These are phyloP conservation scores for Dactylellina drechsleri DNA, from an alignment of 2,329 filamentous ascomycete species.

Conservation along the genomic window DNA sequence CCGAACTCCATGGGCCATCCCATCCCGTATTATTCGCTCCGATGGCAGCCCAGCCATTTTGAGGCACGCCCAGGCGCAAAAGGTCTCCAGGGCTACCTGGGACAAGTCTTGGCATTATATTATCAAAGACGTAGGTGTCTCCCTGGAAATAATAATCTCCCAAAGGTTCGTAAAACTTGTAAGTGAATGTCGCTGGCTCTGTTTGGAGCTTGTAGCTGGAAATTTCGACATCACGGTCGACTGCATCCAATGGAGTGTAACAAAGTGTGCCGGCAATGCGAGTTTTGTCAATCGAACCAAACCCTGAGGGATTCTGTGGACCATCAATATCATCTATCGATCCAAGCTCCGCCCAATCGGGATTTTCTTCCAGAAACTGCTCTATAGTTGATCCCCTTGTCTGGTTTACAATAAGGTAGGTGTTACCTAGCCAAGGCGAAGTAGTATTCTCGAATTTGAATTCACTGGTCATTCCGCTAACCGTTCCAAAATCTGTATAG, in stretches of 20 bases:
- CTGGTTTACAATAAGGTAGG: constrained; percentile 18
- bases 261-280: constrained; percentile 14
- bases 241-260: constrained; percentile 22
- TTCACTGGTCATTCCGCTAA: constrained; percentile 18
- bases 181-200: background rate
- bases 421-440: background rate
- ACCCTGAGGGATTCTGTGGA: background rate
- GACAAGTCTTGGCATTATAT: background rate
- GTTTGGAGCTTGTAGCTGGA: background rate
- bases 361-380: background rate
- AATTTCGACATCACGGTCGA: constrained; percentile 22
- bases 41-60: background rate
- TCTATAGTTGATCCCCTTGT: background rate
- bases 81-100: background rate
- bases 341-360: background rate
- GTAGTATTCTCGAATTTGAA: constrained; percentile 3
- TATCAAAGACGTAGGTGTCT: background rate
- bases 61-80: background rate
- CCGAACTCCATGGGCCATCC: no score
- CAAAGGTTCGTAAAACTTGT: no score
- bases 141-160: no score
- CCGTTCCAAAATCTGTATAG: no score
- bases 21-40: no score
- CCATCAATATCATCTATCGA: no score
- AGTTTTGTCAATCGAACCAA: background rate